Base-by-base conservation (phyloP, 306 rosid species). In the Heteromeles arbutifolia region DNA sequence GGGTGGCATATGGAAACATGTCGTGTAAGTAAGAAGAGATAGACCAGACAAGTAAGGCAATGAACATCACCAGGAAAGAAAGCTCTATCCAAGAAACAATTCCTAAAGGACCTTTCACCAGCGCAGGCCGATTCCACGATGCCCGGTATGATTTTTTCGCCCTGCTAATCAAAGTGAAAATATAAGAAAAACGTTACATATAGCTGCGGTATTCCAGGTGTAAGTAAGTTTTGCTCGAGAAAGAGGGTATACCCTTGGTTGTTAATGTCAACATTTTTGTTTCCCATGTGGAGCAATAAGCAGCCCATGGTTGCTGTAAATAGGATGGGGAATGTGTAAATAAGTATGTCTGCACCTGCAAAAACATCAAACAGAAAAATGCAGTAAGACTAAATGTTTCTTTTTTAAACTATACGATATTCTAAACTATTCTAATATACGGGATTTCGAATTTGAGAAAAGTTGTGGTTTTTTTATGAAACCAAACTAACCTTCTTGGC, bases 51-150 rank as follows among this genome's bases (percentile, higher is more conserved):
- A 89, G 76, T 17, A 89, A 80, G 13, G 77, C 70, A 71, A 82
- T 73, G 75, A 85, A 84, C 91, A 84, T 85, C 72, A 73, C 43
- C 15, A 79, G 24, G 59, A 87, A 80, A 71, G 58, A 34, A 19
- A 87, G 82, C 67, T 89, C 91, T 54, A 73, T 72, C 78, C 78
- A 69, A 14, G 91, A 73, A 63, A 84, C 67, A 70, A 85, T 87
- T 66, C 94, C 94, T 78, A 89, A 86, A 67, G 87, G 85, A 11
- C 82, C 87, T 67, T 76, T 76, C 74, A 77, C 83, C n/a, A 85
- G 75, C 31, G 71, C 61, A 21, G 91, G 87, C 75, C 84, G 59
- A 72, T 62, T 85, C 91, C 88, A 82, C 53, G 82, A 78, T 59
- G 45, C 76, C 67, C 78, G 78, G 58, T 66, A 45, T 26, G 52